Evolutionary conservation across 2,329 filamentous ascomycete species (phyloP).

Genomic region (Torrubiellomyces zombiae): DNA sequence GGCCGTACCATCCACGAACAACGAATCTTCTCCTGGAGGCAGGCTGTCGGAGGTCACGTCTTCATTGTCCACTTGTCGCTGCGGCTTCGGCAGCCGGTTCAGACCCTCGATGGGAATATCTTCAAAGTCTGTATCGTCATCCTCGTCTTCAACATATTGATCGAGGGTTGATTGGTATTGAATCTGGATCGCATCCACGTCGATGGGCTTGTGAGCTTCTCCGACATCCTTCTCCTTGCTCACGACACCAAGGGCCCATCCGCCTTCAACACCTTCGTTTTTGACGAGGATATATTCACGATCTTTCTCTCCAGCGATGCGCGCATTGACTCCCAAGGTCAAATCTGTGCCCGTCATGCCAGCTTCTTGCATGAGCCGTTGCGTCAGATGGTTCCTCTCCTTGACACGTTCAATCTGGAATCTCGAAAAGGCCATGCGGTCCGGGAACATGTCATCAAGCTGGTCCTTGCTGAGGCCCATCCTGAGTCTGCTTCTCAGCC

Average conservation of each 20-base stretch:
- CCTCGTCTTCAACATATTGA: slow-evolving; percentile 51
- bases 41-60: slow-evolving; percentile 8
- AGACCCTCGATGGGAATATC: slow-evolving; percentile 84
- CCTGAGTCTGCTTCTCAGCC: slow-evolving; percentile 69
- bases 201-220: slow-evolving; percentile 73
- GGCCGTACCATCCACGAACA: slow-evolving; percentile 25
- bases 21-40: slow-evolving; percentile 27
- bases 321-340: slow-evolving; percentile 45
- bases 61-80: too few species aligned
- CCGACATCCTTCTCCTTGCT: slow-evolving; percentile 68
- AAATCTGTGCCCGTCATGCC: slow-evolving; percentile 70
- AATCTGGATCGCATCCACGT: slow-evolving; percentile 56
- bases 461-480: slow-evolving; percentile 98
- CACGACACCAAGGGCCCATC: slow-evolving; percentile 90
- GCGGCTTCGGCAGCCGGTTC: slow-evolving; percentile 57
- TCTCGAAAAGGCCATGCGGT: slow-evolving; percentile 89
- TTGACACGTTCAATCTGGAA: slow-evolving; percentile 92
- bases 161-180: slow-evolving; percentile 41
- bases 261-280: slow-evolving; percentile 86
- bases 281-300: slow-evolving; percentile 93
- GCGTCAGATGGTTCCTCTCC: slow-evolving; percentile 87
- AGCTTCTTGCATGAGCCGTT: slow-evolving; percentile 84
- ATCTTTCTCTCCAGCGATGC: slow-evolving; percentile 71
- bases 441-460: slow-evolving; percentile 88
- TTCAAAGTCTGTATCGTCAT: slow-evolving; percentile 68